Evolutionary conservation across 305 asterid species (phyloP).

Genomic region (Rubia balearica): DNA sequence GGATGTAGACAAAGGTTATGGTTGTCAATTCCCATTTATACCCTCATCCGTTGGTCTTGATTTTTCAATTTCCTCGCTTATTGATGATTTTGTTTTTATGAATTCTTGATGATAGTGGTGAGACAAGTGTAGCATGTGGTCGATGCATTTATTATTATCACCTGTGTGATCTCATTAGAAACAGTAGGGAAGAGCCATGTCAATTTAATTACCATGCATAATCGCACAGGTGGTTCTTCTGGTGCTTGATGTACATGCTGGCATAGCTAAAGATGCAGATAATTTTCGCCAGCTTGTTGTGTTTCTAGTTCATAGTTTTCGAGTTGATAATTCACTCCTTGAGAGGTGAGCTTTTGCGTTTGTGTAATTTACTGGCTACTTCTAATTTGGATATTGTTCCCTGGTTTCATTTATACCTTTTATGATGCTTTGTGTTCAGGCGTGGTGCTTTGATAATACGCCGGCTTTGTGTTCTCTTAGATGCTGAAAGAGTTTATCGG

Average conservation of each 20-base stretch:
- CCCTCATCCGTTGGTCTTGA: no score
- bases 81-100: neutral
- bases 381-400: constrained; percentile 8
- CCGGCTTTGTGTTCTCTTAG: constrained; percentile 84
- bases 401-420: constrained; percentile 9
- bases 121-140: no score
- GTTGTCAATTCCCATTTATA: no score
- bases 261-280: constrained; percentile 82
- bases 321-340: constrained; percentile 75
- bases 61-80: neutral
- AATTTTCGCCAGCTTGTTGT: constrained; percentile 80
- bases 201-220: constrained; percentile 4
- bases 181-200: neutral
- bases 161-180: neutral
- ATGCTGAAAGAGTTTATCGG: constrained; percentile 90
- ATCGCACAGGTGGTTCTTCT: constrained; percentile 76
- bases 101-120: no score
- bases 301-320: constrained; percentile 69
- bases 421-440: constrained; percentile 38
- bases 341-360: constrained; percentile 61
- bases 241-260: constrained; percentile 98
- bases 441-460: constrained; percentile 96
- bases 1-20: no score
- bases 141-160: no score
- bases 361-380: constrained; percentile 7